Conservation (phyloP, 441 rosid species). For the Populus hybrid region DNA sequence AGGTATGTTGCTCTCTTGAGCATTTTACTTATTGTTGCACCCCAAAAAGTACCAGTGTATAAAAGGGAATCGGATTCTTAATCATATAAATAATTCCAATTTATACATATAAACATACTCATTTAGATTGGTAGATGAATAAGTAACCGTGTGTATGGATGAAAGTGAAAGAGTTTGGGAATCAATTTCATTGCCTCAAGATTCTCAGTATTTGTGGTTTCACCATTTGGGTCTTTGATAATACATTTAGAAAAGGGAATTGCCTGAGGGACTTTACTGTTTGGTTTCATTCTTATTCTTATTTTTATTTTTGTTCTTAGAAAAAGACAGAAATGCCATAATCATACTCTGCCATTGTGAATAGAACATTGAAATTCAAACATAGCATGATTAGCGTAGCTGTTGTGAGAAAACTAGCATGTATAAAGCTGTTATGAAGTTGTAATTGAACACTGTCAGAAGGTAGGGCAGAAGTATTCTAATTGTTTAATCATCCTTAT, state of each 20-base stretch:
- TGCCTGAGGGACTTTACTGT: background rate
- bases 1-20: constrained; percentile 42
- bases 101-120: background rate
- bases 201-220: background rate
- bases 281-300: background rate
- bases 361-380: background rate
- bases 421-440: background rate
- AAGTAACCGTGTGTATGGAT: background rate
- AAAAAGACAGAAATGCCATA: background rate
- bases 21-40: background rate
- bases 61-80: background rate
- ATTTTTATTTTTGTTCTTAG: background rate
- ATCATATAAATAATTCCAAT: background rate
- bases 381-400: background rate
- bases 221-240: background rate
- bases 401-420: background rate
- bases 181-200: too few relatives aligned
- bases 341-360: background rate
- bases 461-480: background rate
- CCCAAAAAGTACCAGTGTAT: background rate
- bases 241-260: constrained; percentile 5
- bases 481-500: background rate
- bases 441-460: background rate
- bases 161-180: background rate
- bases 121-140: background rate